Evolutionary conservation across 2,329 filamentous ascomycete species (phyloP), one percentile per base, ranked within the genome.

Genomic region (Aspergillus brunneoviolaceus): DNA sequence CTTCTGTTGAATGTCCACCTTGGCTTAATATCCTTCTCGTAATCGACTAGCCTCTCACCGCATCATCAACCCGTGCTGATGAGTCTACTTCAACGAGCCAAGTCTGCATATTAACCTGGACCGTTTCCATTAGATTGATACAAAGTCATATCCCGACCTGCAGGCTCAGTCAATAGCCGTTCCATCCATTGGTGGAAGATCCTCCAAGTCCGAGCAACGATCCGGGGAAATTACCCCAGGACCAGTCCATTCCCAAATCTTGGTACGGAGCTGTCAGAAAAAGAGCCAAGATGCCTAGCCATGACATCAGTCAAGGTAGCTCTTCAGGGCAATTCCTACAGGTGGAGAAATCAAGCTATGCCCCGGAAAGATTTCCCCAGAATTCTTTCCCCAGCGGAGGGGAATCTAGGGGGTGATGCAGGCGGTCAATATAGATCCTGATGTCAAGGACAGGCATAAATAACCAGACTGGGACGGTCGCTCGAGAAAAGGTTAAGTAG

Each of bases 331-430:
- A 3, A 45, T 9, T 69, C 51, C 60, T 63, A 70, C 62, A 70
- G 67, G 68, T 63, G 68, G 68, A 69, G 60, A 69, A 70, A 70
- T 59, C 60, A 50, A 27, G 35, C 31, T 52, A 16, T 12, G 23
- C 16, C 16, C n/a, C 50, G 49, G 25, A 57, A 27, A 42, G 51
- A 60, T 33, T 60, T 45, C 52, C 39, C 42, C 39, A 45, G 39
- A 45, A 4, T 29, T 27, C 19, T 42, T 52, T 25, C 27, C 23
- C 51, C 14, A 48, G 27, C 5, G 23, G 33, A n/a, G 16, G 39
- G 39, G 25, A 21, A 16, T n/a, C 6, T 27, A 42, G 23, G 11
- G 33, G 25, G 12, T 27, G 16, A 35, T 35, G 42, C 16, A 12
- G 21, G 6, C 21, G 23, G 23, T 33, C 47, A 45, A 42, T 14